Conservation (phyloP, 1,284 basidiomycete genomes). For the Rhodotorula sp. region DNA sequence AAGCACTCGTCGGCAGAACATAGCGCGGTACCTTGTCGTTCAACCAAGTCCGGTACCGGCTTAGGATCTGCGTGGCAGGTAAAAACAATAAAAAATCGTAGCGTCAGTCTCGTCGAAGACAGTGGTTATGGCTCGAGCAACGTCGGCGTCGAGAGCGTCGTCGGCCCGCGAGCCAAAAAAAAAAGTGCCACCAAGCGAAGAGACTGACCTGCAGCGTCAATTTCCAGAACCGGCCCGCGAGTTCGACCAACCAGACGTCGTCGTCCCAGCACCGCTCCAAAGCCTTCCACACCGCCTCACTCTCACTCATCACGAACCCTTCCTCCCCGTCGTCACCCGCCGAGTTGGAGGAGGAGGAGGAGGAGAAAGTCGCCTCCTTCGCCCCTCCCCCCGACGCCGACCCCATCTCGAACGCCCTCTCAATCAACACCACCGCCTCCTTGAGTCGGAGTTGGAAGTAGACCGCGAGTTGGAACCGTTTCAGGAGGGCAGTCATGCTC, state of each 20-base stretch:
- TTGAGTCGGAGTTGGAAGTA: conserved; percentile 99
- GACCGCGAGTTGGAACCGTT: conserved; percentile 93
- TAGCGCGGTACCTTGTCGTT: conserved; percentile 54
- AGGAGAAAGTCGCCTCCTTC: background rate
- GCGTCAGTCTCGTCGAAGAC: too few species aligned
- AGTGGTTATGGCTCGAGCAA: too few species aligned
- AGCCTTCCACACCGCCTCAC: conserved; percentile 67
- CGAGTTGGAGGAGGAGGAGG: too few species aligned
- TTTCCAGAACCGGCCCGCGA: conserved; percentile 81
- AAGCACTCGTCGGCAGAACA: conserved; percentile 26
- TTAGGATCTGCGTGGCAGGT: conserved; percentile 60
- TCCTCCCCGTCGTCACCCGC: conserved; percentile 31
- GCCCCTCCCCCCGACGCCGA: conserved; percentile 28
- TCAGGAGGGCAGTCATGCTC: conserved; percentile 69
- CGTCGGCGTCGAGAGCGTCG: too few species aligned
- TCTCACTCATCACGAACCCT: conserved; percentile 58
- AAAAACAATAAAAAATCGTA: too few species aligned
- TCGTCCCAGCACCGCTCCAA: conserved; percentile 77
- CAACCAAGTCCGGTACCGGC: conserved; percentile 74
- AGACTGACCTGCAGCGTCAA: conserved; percentile 74
- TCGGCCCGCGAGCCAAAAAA: background rate
- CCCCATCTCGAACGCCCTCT: conserved; percentile 55
- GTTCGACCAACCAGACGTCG: conserved; percentile 76
- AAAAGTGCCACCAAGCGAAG: background rate
- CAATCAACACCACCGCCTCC: conserved; percentile 75